phyloP scores from a whole-genome alignment of 2,329 filamentous ascomycete species.

The Dryadomyces quercus-mongolicae region DNA sequence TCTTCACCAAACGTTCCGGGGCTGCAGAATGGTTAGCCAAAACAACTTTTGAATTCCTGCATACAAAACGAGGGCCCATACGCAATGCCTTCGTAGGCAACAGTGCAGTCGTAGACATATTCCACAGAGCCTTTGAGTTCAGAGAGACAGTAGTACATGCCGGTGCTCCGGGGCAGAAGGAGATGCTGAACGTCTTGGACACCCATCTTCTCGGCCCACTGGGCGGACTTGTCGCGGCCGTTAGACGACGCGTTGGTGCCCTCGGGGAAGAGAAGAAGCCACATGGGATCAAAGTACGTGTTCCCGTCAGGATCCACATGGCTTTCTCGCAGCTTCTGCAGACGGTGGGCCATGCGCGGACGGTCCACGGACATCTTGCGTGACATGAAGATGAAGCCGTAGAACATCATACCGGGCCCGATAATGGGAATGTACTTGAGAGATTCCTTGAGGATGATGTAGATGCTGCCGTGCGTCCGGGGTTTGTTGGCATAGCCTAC shows the following conservation, averaged over 20 bases:
- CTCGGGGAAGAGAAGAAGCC: slow-evolving; percentile 79
- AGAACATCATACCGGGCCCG: slow-evolving; percentile 73
- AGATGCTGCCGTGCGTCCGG: slow-evolving; percentile 72
- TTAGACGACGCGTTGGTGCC: slow-evolving; percentile 70
- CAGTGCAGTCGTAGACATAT: slow-evolving; percentile 85
- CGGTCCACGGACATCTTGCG: slow-evolving; percentile 76
- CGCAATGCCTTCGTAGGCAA: slow-evolving; percentile 90
- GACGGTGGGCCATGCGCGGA: slow-evolving; percentile 59
- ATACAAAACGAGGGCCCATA: slow-evolving; percentile 33
- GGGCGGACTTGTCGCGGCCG: slow-evolving; percentile 56
- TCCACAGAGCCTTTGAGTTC: slow-evolving; percentile 64
- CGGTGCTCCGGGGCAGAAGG: slow-evolving; percentile 69
- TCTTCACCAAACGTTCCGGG: slow-evolving; percentile 80
- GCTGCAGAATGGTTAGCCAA: slow-evolving; percentile 26
- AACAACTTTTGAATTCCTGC: background rate
- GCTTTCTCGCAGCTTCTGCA: slow-evolving; percentile 53
- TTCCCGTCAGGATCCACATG: slow-evolving; percentile 41
- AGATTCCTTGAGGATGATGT: slow-evolving; percentile 84
- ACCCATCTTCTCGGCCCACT: slow-evolving; percentile 67
- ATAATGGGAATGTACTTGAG: slow-evolving; percentile 70
- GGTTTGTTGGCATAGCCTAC: slow-evolving; percentile 69
- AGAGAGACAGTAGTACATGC: slow-evolving; percentile 66
- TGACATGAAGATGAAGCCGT: slow-evolving; percentile 86
- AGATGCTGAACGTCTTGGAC: slow-evolving; percentile 61
- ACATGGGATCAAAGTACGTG: slow-evolving; percentile 65